Evolutionary conservation across 2,329 filamentous ascomycete genomes (phyloP).

Genomic region (Alternaria brassicicola): DNA sequence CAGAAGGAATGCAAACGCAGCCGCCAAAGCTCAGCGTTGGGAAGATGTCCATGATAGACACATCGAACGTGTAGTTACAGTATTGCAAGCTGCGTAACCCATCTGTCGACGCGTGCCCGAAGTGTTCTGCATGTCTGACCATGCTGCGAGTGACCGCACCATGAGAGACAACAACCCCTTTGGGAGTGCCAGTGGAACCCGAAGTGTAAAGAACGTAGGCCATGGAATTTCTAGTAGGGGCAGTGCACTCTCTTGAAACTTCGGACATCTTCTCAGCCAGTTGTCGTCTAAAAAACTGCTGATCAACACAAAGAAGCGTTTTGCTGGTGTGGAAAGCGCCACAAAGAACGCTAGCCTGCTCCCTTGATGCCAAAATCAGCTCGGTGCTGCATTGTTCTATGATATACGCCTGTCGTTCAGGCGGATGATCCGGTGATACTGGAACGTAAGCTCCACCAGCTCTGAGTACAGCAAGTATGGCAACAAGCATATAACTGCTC

Average conservation of each 20-base stretch:
- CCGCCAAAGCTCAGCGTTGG: background rate
- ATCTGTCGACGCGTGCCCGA: background rate
- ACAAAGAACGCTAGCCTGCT: background rate
- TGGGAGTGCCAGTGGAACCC: background rate
- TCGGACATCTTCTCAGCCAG: background rate
- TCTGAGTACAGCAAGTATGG: background rate
- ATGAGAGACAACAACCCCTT: background rate
- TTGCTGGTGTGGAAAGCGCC: background rate
- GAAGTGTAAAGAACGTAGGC: background rate
- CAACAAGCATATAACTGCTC: background rate
- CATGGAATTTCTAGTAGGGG: background rate
- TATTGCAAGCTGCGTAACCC: background rate
- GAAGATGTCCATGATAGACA: background rate
- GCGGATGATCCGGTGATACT: background rate
- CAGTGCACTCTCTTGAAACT: background rate
- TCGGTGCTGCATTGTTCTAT: background rate
- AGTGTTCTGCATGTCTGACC: background rate
- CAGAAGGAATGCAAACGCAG: background rate
- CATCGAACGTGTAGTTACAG: background rate
- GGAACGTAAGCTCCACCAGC: background rate
- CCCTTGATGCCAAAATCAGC: background rate
- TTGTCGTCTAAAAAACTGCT: background rate
- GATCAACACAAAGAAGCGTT: background rate
- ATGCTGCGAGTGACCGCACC: background rate
- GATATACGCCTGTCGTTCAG: background rate